phyloP scores from a whole-genome alignment of 106 monocot genomes.

The Apostasia shenzhenica region DNA sequence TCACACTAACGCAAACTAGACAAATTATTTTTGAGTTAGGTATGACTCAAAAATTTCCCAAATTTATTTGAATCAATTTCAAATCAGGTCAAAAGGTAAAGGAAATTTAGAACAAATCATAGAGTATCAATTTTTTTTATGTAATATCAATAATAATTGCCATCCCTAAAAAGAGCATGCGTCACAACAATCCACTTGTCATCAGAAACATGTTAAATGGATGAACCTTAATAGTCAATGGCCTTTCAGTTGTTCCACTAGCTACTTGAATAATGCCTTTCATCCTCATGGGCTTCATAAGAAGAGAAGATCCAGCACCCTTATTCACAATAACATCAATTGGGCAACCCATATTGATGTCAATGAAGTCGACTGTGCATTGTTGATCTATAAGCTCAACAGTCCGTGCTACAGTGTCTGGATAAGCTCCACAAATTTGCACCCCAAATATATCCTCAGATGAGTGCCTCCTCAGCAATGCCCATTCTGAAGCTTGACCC shows the following conservation, averaged over 20 bases:
- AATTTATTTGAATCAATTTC: no score
- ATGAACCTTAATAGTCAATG: constrained; percentile 76
- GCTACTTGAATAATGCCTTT: constrained; percentile 79
- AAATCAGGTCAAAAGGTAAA: no score
- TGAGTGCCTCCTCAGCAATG: constrained; percentile 78
- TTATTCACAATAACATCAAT: constrained; percentile 93
- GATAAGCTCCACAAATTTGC: constrained; percentile 90
- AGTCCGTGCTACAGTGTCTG: constrained; percentile 77
- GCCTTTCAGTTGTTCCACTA: constrained; percentile 35
- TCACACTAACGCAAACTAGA: no score
- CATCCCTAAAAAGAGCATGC: not conserved
- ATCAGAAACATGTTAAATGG: not conserved
- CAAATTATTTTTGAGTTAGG: no score
- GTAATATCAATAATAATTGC: no score
- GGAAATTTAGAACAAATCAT: no score
- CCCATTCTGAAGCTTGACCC: constrained; percentile 99
- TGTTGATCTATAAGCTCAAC: constrained; percentile 79
- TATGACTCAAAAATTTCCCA: no score
- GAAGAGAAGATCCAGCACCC: constrained; percentile 89
- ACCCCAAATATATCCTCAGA: constrained; percentile 89
- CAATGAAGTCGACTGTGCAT: constrained; percentile 80
- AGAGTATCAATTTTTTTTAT: no score
- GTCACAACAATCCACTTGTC: not conserved
- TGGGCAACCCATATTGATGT: constrained; percentile 98
- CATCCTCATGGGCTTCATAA: constrained; percentile 86